Evolutionary conservation across 345 rosid genomes (phyloP), one percentile per base, ranked within the genome.

Genomic region (Crucihimalaya himalaica): DNA sequence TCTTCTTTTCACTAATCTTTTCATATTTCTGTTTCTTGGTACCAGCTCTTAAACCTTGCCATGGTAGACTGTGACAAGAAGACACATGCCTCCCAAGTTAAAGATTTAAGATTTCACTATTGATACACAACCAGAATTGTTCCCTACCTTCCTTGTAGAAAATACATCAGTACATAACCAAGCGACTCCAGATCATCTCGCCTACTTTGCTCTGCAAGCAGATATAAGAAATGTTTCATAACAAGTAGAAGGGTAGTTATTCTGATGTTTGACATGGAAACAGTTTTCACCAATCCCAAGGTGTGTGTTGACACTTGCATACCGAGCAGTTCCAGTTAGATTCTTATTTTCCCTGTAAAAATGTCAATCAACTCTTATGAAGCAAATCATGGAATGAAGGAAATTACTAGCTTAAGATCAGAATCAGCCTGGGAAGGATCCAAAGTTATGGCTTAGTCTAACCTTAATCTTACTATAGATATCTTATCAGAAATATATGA

Each of bases 1-100:
- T 89, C 87, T 94, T 89, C 83, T 87, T 94, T 70, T 90, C 96
- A 66, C 97, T 88, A 65, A 93, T 90, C 81, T 86, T 93, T 63
- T 90, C 97, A 77, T 94, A 91, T 79, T 94, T 94, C 83, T 94
- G 98, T 83, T 94, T 94, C 81, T 94, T 91, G 55, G 89, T 94
- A 68, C 96, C 96, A 50, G 91, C 98, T 81, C 86, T 94, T 62
- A 94, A 51, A 62, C 97, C 96, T 82, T 94, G 98, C 95, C 98
- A 94, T 28, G 97, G 98, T 78, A 94, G 89, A 79, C 98, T 93
- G 84, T 68, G 68, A 71, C 53, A 70, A 45, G 60, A 40, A 63
- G 56, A 52, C 28, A 5, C 2, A 40, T 20, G 28, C 37, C 53
- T 47, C 66, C 23, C 6, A 45, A 16, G 39, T 21, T 54, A 54